These are phyloP conservation scores for Macaranga tanarius DNA, from an alignment of 441 rosid genomes.

Conservation along the genomic window DNA sequence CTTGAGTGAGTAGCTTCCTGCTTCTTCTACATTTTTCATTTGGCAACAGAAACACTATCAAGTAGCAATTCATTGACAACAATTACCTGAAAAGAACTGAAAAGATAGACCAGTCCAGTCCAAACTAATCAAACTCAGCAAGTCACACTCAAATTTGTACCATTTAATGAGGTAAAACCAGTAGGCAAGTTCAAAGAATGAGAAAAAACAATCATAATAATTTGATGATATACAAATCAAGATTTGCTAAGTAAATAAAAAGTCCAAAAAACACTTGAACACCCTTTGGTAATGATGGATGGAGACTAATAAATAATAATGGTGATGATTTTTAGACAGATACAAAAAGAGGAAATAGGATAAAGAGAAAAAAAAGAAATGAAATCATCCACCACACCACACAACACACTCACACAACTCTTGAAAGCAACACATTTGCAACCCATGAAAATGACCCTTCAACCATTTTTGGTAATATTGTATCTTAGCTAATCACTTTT, in stretches of 20 bases:
- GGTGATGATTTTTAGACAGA: not conserved
- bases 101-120: not conserved
- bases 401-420: slow-evolving; percentile 28
- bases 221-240: no score
- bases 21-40: not conserved
- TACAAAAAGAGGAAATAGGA: slow-evolving; percentile 19
- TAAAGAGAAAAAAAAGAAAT: slow-evolving; percentile 11
- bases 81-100: not conserved
- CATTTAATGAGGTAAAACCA: not conserved
- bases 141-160: not conserved
- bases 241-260: not conserved
- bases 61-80: not conserved
- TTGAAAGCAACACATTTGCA: slow-evolving; percentile 60
- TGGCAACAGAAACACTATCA: not conserved
- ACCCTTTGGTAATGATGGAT: not conserved
- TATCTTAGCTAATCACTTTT: not conserved
- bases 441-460: slow-evolving; percentile 57
- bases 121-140: slow-evolving; percentile 3
- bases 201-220: not conserved
- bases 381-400: slow-evolving; percentile 42
- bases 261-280: not conserved
- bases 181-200: slow-evolving; percentile 1
- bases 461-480: slow-evolving; percentile 34
- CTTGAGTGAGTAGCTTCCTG: not conserved
- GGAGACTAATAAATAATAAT: slow-evolving; percentile 3